Evolutionary conservation across 768 basidiomycete species (phyloP).

Genomic region (Rhodotorula toruloides): DNA sequence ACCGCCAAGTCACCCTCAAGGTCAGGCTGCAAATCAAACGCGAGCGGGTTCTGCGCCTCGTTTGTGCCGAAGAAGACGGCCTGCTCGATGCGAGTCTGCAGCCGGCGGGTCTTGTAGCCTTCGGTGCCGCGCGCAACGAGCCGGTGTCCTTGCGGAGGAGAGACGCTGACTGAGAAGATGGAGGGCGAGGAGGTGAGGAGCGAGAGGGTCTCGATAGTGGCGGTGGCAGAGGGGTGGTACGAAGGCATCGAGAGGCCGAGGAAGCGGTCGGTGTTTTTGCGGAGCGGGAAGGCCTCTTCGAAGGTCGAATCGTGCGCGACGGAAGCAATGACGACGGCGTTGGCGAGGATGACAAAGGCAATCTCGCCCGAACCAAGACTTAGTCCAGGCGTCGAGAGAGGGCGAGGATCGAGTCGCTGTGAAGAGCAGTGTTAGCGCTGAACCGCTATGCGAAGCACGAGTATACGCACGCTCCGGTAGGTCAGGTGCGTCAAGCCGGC

Average conservation of each 20-base stretch:
- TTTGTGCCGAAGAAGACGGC: constrained; percentile 49
- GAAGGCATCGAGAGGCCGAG: constrained; percentile 42
- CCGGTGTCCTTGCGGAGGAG: constrained; percentile 3
- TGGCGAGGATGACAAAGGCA: constrained; percentile 47
- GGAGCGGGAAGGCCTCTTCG: constrained; percentile 48
- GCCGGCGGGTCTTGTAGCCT: constrained; percentile 42
- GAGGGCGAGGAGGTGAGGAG: constrained; percentile 34
- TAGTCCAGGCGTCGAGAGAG: constrained; percentile 45
- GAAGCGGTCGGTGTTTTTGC: constrained; percentile 46
- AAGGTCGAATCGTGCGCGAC: constrained; percentile 41
- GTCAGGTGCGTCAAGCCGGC: constrained; percentile 16
- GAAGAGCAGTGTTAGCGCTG: neutral
- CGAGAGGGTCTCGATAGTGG: constrained; percentile 12
- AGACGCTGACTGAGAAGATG: constrained; percentile 23
- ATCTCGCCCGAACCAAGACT: constrained; percentile 41
- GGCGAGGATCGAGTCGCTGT: constrained; percentile 45
- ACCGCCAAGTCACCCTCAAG: constrained; percentile 46
- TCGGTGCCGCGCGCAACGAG: constrained; percentile 13
- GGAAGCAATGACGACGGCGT: constrained; percentile 45
- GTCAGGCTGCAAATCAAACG: constrained; percentile 45
- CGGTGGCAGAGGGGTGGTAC: neutral
- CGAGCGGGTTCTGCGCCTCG: constrained; percentile 47
- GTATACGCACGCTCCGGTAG: constrained; percentile 28
- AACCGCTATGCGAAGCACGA: neutral
- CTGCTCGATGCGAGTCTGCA: constrained; percentile 49